Conservation (phyloP, 148 eudicot species). For the Camellia granthamiana region DNA sequence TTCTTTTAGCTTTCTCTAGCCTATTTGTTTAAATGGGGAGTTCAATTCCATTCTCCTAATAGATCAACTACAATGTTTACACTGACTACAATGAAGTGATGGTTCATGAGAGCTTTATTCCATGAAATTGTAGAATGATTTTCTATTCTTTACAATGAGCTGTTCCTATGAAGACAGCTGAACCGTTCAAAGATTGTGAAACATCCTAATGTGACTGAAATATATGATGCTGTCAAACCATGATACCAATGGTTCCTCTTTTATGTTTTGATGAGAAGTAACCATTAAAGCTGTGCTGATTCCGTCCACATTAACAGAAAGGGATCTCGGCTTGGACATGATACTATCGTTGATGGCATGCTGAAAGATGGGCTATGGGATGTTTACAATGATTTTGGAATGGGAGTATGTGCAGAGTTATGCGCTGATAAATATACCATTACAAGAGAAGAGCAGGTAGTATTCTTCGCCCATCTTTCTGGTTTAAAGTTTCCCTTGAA, state of each 20-base stretch:
- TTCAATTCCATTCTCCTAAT: not conserved
- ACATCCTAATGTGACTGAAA: not conserved
- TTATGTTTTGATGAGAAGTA: not conserved
- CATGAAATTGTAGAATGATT: constrained; percentile 3
- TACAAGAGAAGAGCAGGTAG: constrained; percentile 83
- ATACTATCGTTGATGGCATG: constrained; percentile 86
- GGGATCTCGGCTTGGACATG: constrained; percentile 96
- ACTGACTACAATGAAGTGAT: not conserved
- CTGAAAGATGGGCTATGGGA: constrained; percentile 99
- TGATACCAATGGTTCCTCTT: not conserved
- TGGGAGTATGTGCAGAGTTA: constrained; percentile 92
- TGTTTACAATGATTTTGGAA: constrained; percentile 94
- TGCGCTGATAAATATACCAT: constrained; percentile 72
- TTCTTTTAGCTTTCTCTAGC: constrained; percentile 3
- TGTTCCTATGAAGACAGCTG: not conserved
- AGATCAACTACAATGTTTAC: not conserved
- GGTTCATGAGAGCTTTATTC: not conserved
- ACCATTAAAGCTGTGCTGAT: not conserved
- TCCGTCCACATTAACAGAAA: constrained; percentile 36
- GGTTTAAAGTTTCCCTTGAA: not conserved
- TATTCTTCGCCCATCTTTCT: not conserved
- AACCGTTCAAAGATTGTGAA: not conserved
- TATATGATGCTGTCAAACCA: not conserved
- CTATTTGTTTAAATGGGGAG: constrained; percentile 3
- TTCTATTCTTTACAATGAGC: not conserved